Evolutionary conservation across 345 rosid species (phyloP).

Genomic region (Euphorbia pulcherrima): DNA sequence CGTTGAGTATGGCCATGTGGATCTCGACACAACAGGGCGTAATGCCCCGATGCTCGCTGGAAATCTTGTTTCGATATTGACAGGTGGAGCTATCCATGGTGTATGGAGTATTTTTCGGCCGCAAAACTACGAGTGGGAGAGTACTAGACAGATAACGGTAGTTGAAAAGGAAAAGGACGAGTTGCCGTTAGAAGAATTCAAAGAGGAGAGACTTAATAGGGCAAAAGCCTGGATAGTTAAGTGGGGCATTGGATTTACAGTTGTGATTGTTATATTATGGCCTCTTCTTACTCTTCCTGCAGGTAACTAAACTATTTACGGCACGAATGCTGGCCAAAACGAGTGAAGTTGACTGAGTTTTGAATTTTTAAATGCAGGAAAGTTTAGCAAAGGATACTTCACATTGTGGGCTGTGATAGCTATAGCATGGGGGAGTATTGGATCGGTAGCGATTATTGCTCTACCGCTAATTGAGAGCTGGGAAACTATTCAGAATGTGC

Average conservation of each 20-base stretch:
- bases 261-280: slow-evolving; percentile 66
- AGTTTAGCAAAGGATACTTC: slow-evolving; percentile 68
- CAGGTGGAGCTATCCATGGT: slow-evolving; percentile 75
- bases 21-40: slow-evolving; percentile 70
- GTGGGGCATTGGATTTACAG: slow-evolving; percentile 78
- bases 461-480: slow-evolving; percentile 75
- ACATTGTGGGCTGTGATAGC: slow-evolving; percentile 85
- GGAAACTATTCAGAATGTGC: slow-evolving; percentile 57
- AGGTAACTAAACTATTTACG: slow-evolving; percentile 38
- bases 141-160: slow-evolving; percentile 70
- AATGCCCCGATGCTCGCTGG: slow-evolving; percentile 92
- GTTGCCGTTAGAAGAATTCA: slow-evolving; percentile 57
- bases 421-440: slow-evolving; percentile 82
- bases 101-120: slow-evolving; percentile 60
- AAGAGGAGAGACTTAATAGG: slow-evolving; percentile 62
- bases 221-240: slow-evolving; percentile 80
- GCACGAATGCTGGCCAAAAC: no score
- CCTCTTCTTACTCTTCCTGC: slow-evolving; percentile 77
- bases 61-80: slow-evolving; percentile 66
- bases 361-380: slow-evolving; percentile 31
- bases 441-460: slow-evolving; percentile 60
- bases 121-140: slow-evolving; percentile 77
- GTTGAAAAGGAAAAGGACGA: slow-evolving; percentile 60
- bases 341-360: not conserved
- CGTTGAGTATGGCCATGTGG: slow-evolving; percentile 57